phyloP scores from a whole-genome alignment of 164 flowering plant genomes.

The Warburgia ugandensis region DNA sequence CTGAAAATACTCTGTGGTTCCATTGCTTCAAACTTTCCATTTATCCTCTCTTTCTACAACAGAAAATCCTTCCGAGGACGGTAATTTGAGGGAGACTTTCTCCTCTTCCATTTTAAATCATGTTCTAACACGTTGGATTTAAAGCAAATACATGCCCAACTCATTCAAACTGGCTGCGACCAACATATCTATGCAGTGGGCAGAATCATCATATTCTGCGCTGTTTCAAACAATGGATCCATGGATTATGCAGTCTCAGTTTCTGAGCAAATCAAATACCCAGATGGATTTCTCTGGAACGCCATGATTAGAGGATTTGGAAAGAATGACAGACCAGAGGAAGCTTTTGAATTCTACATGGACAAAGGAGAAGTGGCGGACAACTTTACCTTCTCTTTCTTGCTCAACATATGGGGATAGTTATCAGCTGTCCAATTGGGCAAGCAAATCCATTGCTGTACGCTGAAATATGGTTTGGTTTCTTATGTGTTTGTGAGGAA shows the following conservation, averaged over 20 bases:
- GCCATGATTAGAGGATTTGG: constrained; percentile 62
- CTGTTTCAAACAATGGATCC: constrained; percentile 25
- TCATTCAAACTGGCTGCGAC: constrained; percentile 31
- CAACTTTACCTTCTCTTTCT: constrained; percentile 49
- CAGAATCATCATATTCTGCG: constrained; percentile 37
- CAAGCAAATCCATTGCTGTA: constrained; percentile 35
- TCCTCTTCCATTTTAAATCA: constrained; percentile 28
- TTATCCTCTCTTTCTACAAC: too few species aligned
- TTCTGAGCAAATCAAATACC: constrained; percentile 30
- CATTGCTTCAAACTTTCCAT: too few species aligned
- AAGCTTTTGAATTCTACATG: constrained; percentile 33
- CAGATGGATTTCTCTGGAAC: constrained; percentile 64
- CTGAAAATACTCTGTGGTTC: too few species aligned
- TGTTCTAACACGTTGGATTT: constrained; percentile 26
- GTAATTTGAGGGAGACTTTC: constrained; percentile 17
- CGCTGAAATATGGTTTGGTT: constrained; percentile 37
- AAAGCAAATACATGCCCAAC: constrained; percentile 40
- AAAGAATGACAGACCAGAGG: constrained; percentile 15
- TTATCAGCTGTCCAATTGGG: constrained; percentile 27
- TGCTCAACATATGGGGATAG: constrained; percentile 40
- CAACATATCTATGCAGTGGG: constrained; percentile 37
- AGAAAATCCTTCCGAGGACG: too few species aligned
- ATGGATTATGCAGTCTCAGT: constrained; percentile 45
- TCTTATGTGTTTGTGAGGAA: constrained; percentile 44
- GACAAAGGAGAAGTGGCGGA: constrained; percentile 28